Conservation (phyloP, 345 rosid species). For the Punica granatum region DNA sequence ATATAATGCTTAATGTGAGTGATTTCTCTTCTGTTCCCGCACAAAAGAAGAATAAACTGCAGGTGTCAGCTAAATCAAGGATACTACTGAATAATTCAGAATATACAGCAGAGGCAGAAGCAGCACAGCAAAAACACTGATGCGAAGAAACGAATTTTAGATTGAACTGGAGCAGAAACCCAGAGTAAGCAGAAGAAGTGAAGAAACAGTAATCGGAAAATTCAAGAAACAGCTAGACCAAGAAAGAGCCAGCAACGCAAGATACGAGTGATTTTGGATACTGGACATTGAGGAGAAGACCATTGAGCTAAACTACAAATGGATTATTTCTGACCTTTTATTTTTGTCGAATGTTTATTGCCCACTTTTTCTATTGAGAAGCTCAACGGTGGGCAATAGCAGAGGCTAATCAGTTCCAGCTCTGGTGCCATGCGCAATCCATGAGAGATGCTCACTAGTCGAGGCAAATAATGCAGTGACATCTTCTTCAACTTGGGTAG, state of each 20-base stretch:
- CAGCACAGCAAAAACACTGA: too few relatives aligned
- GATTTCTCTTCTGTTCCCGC: not conserved
- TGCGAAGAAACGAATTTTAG: too few relatives aligned
- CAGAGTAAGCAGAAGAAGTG: too few relatives aligned
- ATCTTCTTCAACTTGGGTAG: conserved; percentile 12
- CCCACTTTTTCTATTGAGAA: not conserved
- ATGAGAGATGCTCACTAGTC: not conserved
- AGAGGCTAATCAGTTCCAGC: conserved; percentile 4
- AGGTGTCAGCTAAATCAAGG: too few relatives aligned
- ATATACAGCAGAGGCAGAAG: too few relatives aligned
- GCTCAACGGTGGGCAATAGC: not conserved
- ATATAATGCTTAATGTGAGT: not conserved
- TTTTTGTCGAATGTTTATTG: not conserved
- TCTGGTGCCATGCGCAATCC: conserved; percentile 14
- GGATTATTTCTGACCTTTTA: not conserved
- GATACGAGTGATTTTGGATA: too few relatives aligned
- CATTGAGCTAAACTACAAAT: too few relatives aligned
- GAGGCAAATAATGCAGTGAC: conserved; percentile 9
- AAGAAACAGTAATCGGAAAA: accelerated
- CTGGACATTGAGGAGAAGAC: not conserved
- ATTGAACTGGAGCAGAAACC: too few relatives aligned
- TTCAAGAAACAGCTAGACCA: too few relatives aligned
- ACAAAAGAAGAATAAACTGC: not conserved
- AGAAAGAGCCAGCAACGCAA: too few relatives aligned
- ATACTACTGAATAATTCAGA: too few relatives aligned